Base-by-base conservation (phyloP, 2,329 filamentous ascomycete genomes). In the Diaporthe citriasiana region DNA sequence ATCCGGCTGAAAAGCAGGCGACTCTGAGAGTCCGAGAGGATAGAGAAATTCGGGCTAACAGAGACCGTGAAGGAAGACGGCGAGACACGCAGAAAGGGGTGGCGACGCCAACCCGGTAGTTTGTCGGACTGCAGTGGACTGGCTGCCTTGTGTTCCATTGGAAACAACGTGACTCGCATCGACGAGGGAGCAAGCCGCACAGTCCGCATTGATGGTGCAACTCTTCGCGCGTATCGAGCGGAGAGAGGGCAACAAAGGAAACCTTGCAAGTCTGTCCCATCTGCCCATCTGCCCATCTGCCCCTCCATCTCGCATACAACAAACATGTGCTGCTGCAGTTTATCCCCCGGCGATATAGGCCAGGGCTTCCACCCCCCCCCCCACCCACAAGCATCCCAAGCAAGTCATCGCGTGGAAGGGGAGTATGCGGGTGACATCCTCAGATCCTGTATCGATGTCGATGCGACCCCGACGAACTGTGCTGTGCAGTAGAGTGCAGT, bases 341-440 rank as follows among this genome's bases (percentile, higher is more conserved):
- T 40, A 68, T 51, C 33, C 33, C 30, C 19, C 30, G n/a, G 47
- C n/a, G 22, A 22, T 51, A 51, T 63, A 63, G 40, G 57, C 38
- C n/a, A 40, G 63, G 27, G 63, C 30, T 13, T 25, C n/a, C 22
- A n/a, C n/a, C n/a, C n/a, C n/a, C n/a, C n/a, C n/a, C n/a, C n/a
- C n/a, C n/a, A n/a, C n/a, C n/a, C n/a, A n/a, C n/a, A n/a, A n/a
- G n/a, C n/a, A n/a, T 40, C 63, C 22, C 30, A 68, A 68, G 63
- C 45, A 53, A 51, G 63, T 53, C 63, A 53, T 68, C 63, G 45
- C 33, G 47, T 68, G 22, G 63, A 35, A 40, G 15, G n/a, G n/a
- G 13, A 53, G 33, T 17, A 38, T 51, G 63, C 63, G 13, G 45
- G 45, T 38, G 45, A 50, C 59, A 65, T 65, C 27, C 40, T 50